Evolutionary conservation across 805 yeast genomes (phyloP).

Genomic region (Starmerella cellae): DNA sequence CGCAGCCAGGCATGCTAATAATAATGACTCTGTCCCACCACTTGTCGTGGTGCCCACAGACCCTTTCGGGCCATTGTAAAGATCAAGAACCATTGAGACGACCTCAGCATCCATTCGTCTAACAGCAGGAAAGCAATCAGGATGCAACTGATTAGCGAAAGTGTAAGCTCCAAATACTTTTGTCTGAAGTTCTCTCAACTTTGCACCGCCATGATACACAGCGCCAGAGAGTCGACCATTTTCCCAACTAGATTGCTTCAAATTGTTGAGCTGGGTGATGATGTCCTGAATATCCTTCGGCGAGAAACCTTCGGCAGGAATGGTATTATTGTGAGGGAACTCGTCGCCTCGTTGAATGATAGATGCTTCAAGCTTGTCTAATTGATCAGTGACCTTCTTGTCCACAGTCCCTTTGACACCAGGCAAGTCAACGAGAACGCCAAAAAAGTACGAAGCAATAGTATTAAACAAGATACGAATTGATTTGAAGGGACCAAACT

Average conservation of each 20-base stretch:
- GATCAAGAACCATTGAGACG: slow-evolving; percentile 71
- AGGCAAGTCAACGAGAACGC: slow-evolving; percentile 34
- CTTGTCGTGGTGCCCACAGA: slow-evolving; percentile 76
- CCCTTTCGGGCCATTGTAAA: slow-evolving; percentile 68
- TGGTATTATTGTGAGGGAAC: slow-evolving; percentile 20
- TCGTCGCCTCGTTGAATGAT: slow-evolving; percentile 43
- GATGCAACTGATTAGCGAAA: slow-evolving; percentile 89
- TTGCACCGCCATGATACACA: slow-evolving; percentile 90
- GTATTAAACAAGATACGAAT: slow-evolving; percentile 5
- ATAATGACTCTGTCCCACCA: slow-evolving; percentile 90
- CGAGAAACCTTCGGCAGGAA: slow-evolving; percentile 52
- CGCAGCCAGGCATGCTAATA: slow-evolving; percentile 79
- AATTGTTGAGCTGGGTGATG: slow-evolving; percentile 31
- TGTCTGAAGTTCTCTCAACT: slow-evolving; percentile 59
- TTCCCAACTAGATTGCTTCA: slow-evolving; percentile 70
- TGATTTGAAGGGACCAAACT: slow-evolving; percentile 21
- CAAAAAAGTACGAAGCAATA: slow-evolving; percentile 15
- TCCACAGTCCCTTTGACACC: slow-evolving; percentile 44
- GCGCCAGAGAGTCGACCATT: slow-evolving; percentile 86
- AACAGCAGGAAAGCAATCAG: slow-evolving; percentile 92
- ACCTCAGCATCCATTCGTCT: slow-evolving; percentile 94
- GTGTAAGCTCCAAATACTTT: slow-evolving; percentile 62
- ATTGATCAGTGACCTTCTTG: slow-evolving; percentile 40
- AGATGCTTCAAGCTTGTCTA: slow-evolving; percentile 39
- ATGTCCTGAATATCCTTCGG: slow-evolving; percentile 36